Evolutionary conservation across 208 protist species (phyloP).

Genomic region (Trypanosoma grayi): DNA sequence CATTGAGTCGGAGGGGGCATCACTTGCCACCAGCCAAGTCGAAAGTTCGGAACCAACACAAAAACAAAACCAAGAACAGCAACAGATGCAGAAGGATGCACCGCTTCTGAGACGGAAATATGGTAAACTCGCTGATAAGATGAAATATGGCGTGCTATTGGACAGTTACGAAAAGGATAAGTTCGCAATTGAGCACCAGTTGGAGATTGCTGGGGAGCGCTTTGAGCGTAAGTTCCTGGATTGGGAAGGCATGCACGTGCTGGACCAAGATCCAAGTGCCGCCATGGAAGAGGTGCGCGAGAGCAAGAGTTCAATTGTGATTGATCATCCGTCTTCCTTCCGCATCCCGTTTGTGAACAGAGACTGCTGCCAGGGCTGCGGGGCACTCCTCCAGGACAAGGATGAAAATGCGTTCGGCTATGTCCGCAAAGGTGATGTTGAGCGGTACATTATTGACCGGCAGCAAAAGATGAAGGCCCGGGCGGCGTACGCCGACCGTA

Average conservation of each 20-base stretch:
- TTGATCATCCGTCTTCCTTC: conserved; percentile 65
- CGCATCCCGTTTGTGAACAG: conserved; percentile 73
- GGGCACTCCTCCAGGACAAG: conserved; percentile 79
- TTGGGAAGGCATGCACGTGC: conserved; percentile 86
- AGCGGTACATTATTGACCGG: conserved; percentile 61
- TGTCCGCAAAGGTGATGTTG: conserved; percentile 71
- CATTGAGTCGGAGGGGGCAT: conserved; percentile 36
- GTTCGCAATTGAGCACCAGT: conserved; percentile 80
- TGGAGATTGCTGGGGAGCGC: conserved; percentile 68
- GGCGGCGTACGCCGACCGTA: conserved; percentile 83
- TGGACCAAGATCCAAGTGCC: conserved; percentile 64
- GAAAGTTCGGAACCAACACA: too few relatives aligned
- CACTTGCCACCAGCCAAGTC: neutral
- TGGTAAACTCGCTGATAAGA: conserved; percentile 50
- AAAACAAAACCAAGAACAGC: too few relatives aligned
- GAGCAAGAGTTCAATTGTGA: conserved; percentile 82
- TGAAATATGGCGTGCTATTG: conserved; percentile 90
- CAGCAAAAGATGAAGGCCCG: conserved; percentile 45
- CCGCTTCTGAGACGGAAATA: conserved; percentile 56
- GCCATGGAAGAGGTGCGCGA: conserved; percentile 56
- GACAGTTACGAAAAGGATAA: conserved; percentile 86
- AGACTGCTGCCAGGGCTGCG: conserved; percentile 86
- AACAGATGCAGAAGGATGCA: conserved; percentile 15
- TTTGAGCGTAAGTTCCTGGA: conserved; percentile 86
- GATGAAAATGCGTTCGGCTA: conserved; percentile 76